phyloP scores from a whole-genome alignment of 1,284 basidiomycete genomes.

The Ceratobasidium theobromae region DNA sequence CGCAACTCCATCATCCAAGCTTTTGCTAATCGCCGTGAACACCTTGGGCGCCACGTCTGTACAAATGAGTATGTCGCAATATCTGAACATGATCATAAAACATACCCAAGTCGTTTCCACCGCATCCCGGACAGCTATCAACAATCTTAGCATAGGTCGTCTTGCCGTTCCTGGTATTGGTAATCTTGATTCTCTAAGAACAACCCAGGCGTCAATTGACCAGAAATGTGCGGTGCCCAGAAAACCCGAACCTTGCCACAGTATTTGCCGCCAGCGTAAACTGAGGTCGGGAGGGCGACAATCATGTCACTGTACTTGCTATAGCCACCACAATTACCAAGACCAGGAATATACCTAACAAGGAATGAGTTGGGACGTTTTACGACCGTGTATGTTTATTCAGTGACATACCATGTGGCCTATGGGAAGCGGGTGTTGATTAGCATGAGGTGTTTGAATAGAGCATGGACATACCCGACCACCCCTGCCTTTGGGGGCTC shows the following conservation, averaged over 20 bases:
- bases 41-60: conserved; percentile 11
- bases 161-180: conserved; percentile 29
- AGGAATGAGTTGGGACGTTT: background rate
- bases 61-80: background rate
- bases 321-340: conserved; percentile 14
- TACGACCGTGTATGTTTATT: background rate
- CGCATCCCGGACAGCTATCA: conserved; percentile 35
- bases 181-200: conserved; percentile 30
- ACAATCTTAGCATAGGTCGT: conserved; percentile 23
- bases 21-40: conserved; percentile 5
- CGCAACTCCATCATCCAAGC: background rate
- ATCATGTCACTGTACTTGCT: conserved; percentile 15
- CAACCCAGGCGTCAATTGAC: too few species aligned
- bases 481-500: background rate
- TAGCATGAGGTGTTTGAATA: background rate
- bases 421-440: background rate
- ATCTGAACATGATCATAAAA: background rate
- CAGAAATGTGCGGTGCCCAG: too few species aligned
- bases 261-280: conserved; percentile 3
- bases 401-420: conserved; percentile 12
- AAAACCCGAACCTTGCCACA: conserved; percentile 1
- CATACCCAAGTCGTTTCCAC: conserved; percentile 23
- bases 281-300: background rate
- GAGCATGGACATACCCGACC: conserved; percentile 6
- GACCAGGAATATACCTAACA: conserved; percentile 8